Evolutionary conservation across 345 rosid genomes (phyloP).

Genomic region (Rhodamnia rubescens): DNA sequence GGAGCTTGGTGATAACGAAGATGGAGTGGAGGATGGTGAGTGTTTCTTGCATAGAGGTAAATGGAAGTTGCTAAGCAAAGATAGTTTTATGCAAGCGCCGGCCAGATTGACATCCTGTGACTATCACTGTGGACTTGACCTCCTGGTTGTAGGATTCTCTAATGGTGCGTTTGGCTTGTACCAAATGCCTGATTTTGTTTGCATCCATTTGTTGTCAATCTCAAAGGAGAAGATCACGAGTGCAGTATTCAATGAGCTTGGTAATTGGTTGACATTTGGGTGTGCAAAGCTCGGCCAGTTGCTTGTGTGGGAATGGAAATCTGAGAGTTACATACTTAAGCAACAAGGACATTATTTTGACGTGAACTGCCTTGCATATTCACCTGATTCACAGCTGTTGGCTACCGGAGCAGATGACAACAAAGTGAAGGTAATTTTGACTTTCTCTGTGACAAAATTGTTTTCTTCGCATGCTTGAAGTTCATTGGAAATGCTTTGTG

Average conservation of each 20-base stretch:
- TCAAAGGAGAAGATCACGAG: constrained; percentile 86
- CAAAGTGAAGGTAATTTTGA: constrained; percentile 71
- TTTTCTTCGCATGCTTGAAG: background rate
- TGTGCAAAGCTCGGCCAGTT: constrained; percentile 90
- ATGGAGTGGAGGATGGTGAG: constrained; percentile 15
- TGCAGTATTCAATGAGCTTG: constrained; percentile 72
- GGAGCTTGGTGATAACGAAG: constrained; percentile 31
- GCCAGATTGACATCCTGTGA: constrained; percentile 73
- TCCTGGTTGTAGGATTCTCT: constrained; percentile 82
- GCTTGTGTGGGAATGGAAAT: constrained; percentile 97
- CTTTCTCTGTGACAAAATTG: background rate
- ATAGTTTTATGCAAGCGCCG: constrained; percentile 59
- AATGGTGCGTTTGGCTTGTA: constrained; percentile 89
- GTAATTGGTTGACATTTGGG: constrained; percentile 94
- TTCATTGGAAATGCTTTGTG: background rate
- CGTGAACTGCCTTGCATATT: constrained; percentile 78
- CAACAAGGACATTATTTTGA: constrained; percentile 99
- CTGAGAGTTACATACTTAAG: constrained; percentile 89
- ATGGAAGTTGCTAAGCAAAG: constrained; percentile 74
- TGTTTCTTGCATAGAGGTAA: constrained; percentile 48
- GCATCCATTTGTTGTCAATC: constrained; percentile 72
- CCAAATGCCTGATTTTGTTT: constrained; percentile 92
- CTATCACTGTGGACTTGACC: constrained; percentile 74
- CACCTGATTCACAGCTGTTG: constrained; percentile 86
- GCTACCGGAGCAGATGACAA: constrained; percentile 98